Evolutionary conservation across 805 yeast species (phyloP), one percentile per base, ranked within the genome.

Genomic region (Lipomyces spencermartinsiae): DNA sequence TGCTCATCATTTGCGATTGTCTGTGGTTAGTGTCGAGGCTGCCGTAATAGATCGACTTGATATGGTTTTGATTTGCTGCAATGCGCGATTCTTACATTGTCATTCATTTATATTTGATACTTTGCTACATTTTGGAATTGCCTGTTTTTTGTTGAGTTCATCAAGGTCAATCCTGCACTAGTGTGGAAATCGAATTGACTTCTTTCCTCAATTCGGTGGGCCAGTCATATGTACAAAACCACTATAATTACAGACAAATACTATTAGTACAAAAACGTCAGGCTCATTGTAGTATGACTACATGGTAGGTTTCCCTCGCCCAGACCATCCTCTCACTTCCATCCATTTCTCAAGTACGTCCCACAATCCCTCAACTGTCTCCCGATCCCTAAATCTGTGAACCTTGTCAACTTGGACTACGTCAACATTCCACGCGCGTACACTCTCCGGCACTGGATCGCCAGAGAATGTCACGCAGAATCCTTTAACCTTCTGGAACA

Each of bases 381-480:
- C 97, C 67, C 91, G 86, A 78, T 95, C 99, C 75, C 90, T 87
- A 81, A 93, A 94, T 71, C 98, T 83, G 76, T 87, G 91, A 29
- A 66, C 63, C 46, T 68, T 71, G 76, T 95, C 98, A 22, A 95
- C 82, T 53, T 85, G 85, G 64, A 94, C 85, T 56, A 86, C 86
- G 71, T 89, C 86, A 29, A 95, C 96, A 77, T 95, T 94, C 99
- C 99, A 95, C 66, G 89, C 90, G 70, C 85, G 84, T 51, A 93
- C 85, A 64, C 86, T 86, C 49, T 83, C 83, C 2, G 98, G 98
- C 0, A 92, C 82, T 1, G 87, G 83, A 74, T 95, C 98, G 43
- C 92, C 93, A 68, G 85, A 85, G 79, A 87, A 93, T 57, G 88
- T 83, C 73, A 93, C 83, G 74, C 87, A 91, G 76, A 86, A 93